Percentiles rank a stretch among this genome's conserved stretches.
phyloP scores from a whole-genome alignment of 352 stramenopile species.

The Globisporangium takayamanum region DNA sequence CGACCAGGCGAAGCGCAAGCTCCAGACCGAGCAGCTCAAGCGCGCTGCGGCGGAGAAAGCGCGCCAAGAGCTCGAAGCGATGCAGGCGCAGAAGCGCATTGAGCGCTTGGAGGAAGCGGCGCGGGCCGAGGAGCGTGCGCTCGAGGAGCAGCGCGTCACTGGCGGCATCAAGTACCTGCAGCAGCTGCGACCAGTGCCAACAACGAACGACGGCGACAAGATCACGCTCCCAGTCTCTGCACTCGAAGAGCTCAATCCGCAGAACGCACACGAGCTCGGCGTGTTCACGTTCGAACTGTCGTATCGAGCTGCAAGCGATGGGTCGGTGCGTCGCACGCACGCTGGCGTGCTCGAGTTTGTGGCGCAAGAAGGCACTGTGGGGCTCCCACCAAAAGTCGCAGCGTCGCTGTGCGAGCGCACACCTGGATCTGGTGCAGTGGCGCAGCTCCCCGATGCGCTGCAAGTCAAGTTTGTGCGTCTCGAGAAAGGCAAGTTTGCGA shows the following conservation, averaged over 20 bases:
- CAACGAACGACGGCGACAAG: conserved; percentile 58
- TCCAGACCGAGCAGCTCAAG: conserved; percentile 48
- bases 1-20: conserved; percentile 47
- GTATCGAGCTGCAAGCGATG: conserved; percentile 12
- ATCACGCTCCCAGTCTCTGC: conserved; percentile 69
- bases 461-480: conserved; percentile 70
- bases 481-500: conserved; percentile 59
- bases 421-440: background rate
- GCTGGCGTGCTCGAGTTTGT: conserved; percentile 77
- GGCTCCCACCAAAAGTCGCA: conserved; percentile 71
- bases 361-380: conserved; percentile 67
- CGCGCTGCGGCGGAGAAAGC: conserved; percentile 34
- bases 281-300: conserved; percentile 83
- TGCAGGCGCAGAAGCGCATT: conserved; percentile 38
- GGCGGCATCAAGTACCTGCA: conserved; percentile 64
- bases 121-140: conserved; percentile 31
- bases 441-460: conserved; percentile 27
- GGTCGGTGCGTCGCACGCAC: conserved; percentile 41
- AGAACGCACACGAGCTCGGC: conserved; percentile 66
- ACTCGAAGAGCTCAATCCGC: conserved; percentile 69
- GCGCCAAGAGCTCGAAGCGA: conserved; percentile 30
- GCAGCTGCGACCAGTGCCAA: conserved; percentile 39
- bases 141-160: conserved; percentile 69
- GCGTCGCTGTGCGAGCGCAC: conserved; percentile 46
- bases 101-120: conserved; percentile 37